A percentile compares a stretch with the other conserved stretches of the same genome.
phyloP scores from a whole-genome alignment of 1,139 yeast species.

The Sugiyamaella castrensis region DNA sequence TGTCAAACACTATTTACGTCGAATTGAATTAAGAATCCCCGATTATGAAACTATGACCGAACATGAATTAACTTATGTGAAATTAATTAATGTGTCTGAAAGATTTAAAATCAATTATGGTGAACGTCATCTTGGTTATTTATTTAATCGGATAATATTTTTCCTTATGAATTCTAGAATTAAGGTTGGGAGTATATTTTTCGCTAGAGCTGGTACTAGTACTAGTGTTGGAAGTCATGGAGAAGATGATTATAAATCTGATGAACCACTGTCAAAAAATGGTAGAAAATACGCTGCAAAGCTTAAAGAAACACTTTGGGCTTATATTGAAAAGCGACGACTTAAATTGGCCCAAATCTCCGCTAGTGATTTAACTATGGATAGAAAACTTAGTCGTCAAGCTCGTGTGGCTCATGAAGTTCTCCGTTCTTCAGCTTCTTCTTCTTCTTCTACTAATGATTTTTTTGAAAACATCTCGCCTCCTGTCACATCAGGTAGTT shows the following conservation, averaged over 20 bases:
- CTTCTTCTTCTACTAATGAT: constrained; percentile 8
- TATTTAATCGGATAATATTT: constrained; percentile 84
- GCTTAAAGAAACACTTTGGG: constrained; percentile 41
- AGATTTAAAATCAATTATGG: constrained; percentile 75
- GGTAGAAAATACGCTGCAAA: constrained; percentile 41
- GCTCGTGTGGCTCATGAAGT: constrained; percentile 11
- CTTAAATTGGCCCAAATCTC: constrained; percentile 9
- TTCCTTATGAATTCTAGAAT: constrained; percentile 84
- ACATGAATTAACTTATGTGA: constrained; percentile 63
- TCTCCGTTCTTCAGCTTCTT: constrained; percentile 9
- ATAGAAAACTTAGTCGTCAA: constrained; percentile 13
- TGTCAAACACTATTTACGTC: constrained; percentile 42
- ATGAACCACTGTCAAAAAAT: constrained; percentile 37
- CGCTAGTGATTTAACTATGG: constrained; percentile 6
- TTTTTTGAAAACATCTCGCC: constrained; percentile 23
- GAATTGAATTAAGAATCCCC: constrained; percentile 45
- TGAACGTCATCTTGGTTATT: constrained; percentile 64
- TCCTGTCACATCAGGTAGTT: constrained; percentile 27
- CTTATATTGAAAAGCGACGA: constrained; percentile 36
- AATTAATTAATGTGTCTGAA: constrained; percentile 87
- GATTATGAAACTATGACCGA: constrained; percentile 50
- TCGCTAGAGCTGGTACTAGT: constrained; percentile 57
- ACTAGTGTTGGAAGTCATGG: constrained; percentile 21
- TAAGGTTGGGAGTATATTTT: constrained; percentile 80
- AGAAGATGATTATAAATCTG: constrained; percentile 37